Evolutionary conservation across 768 basidiomycete genomes (phyloP), one percentile per base, ranked within the genome.

Genomic region (Trametes coccinea): DNA sequence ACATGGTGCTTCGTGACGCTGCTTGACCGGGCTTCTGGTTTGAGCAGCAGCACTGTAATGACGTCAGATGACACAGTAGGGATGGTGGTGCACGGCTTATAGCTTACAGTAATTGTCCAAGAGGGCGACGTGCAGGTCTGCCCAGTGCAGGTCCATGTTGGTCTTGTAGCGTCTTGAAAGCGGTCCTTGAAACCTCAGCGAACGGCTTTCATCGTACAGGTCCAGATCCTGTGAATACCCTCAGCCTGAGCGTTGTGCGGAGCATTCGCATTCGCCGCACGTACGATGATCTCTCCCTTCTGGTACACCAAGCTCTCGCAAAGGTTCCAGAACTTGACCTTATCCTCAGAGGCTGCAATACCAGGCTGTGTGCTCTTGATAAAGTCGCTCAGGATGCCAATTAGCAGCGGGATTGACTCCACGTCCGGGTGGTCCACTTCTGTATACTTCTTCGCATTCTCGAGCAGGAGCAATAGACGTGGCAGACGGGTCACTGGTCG

Each of bases 401-500:
- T 69, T 16, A 91, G 83, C 4, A 92, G 78, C 1, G 92, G 92
- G 6, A 95, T 78, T 3, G 82, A 84, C 61, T 94, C 90, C 46
- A 83, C 70, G 72, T 96, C 94, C 0, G 88, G 87, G 70, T 94
- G 92, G n/a, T 85, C 84, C 22, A 78, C 78, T 40, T 82, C 81
- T 0, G 89, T 90, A 43, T 83, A 71, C 67, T 91, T 88, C 56
- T 84, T 73, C 10, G 89, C 79, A 53, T 87, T 83, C 63, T 90
- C 86, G 10, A 96, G 77, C 1, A 93, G 76, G 10, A 96, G 82
- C 45, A 83, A 83, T 1, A 95, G 78, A 30, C 94, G 82, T 6
- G 92, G 93, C 29, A 96, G 82, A n/a, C 93, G 87, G 4, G 92
- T 94, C 33, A 95, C 88, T 0, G 94, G 93, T 4, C 94, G 82